Conservation (phyloP, 2,329 filamentous ascomycete species). For the Fusarium sp. region DNA sequence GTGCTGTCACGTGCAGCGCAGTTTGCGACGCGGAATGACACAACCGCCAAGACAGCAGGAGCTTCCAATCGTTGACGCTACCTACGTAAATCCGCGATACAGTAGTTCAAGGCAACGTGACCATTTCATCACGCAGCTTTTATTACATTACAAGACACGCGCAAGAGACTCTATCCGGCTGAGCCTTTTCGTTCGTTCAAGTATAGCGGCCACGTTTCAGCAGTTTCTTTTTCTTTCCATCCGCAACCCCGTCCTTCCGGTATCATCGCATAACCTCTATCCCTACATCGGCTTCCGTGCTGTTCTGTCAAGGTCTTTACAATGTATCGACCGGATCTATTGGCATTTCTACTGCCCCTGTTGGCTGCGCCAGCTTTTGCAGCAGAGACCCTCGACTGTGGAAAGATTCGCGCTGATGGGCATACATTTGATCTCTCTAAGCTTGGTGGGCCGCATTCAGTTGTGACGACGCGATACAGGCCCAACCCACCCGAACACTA, state of each 20-base stretch:
- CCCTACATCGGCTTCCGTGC: constrained; percentile 6
- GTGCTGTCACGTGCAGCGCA: constrained; percentile 47
- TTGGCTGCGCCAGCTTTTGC: constrained; percentile 53
- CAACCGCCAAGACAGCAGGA: constrained; percentile 43
- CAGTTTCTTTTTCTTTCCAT: constrained; percentile 11
- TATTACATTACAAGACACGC: constrained; percentile 13
- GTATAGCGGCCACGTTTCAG: background rate
- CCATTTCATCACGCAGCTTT: constrained; percentile 41
- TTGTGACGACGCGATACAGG: constrained; percentile 68
- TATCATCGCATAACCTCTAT: constrained; percentile 4
- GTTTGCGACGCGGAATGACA: constrained; percentile 47
- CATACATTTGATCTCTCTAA: constrained; percentile 72
- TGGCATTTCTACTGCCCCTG: constrained; percentile 52
- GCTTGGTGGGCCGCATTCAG: constrained; percentile 75
- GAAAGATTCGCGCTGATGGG: constrained; percentile 67
- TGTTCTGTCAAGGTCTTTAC: constrained; percentile 28
- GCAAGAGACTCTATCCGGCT: constrained; percentile 2
- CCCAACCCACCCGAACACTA: constrained; percentile 61
- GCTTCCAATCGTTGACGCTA: constrained; percentile 40
- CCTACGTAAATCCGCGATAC: constrained; percentile 34
- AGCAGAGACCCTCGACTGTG: constrained; percentile 69
- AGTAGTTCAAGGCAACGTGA: constrained; percentile 47
- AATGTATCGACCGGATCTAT: constrained; percentile 56
- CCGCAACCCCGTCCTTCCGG: constrained; percentile 4
- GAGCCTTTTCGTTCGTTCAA: constrained; percentile 1